phyloP scores from a whole-genome alignment of 2,329 filamentous ascomycete species.

The Trichoderma atroviride region DNA sequence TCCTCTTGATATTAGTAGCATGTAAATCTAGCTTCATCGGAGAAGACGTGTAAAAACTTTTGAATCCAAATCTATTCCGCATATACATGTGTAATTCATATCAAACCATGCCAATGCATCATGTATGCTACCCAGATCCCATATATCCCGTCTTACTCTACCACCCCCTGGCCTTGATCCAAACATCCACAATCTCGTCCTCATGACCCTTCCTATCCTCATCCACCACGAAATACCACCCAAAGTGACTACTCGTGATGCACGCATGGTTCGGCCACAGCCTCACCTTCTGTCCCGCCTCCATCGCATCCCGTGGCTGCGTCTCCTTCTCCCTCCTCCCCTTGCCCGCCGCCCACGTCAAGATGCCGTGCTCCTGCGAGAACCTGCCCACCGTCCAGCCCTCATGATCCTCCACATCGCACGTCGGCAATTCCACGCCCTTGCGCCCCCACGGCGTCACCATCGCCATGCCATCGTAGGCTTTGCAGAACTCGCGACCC shows the following conservation, averaged over 20 bases:
- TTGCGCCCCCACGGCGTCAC: constrained; percentile 58
- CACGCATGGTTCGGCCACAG: constrained; percentile 84
- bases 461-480: constrained; percentile 72
- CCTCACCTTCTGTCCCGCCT: constrained; percentile 67
- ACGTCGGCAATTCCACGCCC: constrained; percentile 38
- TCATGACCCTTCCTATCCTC: constrained; percentile 55
- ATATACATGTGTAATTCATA: not conserved
- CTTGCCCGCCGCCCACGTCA: constrained; percentile 55
- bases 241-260: constrained; percentile 70
- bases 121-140: not conserved
- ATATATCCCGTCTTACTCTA: constrained; percentile 29
- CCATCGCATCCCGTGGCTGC: constrained; percentile 40
- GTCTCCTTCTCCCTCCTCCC: constrained; percentile 31
- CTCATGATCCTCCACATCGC: constrained; percentile 42
- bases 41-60: not conserved
- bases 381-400: constrained; percentile 72
- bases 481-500: constrained; percentile 73
- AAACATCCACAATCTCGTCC: constrained; percentile 72
- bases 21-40: not conserved
- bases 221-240: constrained; percentile 75
- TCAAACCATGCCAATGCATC: not conserved
- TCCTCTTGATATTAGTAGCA: not conserved
- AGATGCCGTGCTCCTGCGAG: constrained; percentile 77
- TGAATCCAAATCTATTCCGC: not conserved
- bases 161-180: constrained; percentile 47